Conservation (phyloP, 2,329 filamentous ascomycete genomes). For the Raffaelea albimanens region DNA sequence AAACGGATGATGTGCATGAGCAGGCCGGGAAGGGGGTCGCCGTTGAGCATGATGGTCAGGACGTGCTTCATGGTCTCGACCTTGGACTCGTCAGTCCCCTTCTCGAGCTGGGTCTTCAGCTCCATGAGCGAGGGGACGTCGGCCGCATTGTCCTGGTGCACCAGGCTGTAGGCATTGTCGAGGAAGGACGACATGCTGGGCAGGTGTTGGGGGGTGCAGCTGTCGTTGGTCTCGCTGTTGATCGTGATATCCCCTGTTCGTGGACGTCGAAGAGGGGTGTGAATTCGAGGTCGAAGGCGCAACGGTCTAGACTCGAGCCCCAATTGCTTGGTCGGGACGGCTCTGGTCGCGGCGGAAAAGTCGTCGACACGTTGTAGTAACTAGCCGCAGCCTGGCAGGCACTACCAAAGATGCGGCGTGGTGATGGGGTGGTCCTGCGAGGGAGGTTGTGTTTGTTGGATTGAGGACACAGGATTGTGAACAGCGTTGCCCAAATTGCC, state of each 20-base stretch:
- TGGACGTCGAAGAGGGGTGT: too few species aligned
- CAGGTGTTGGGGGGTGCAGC: constrained; percentile 5
- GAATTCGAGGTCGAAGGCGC: too few species aligned
- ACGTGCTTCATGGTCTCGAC: constrained; percentile 95
- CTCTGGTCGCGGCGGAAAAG: not conserved
- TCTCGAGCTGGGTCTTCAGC: constrained; percentile 85
- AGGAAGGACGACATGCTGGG: constrained; percentile 85
- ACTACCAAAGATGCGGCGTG: constrained; percentile 4
- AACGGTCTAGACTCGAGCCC: not conserved
- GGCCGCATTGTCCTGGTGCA: constrained; percentile 94
- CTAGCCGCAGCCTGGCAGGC: constrained; percentile 4
- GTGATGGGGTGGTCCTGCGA: not conserved
- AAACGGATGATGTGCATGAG: constrained; percentile 99
- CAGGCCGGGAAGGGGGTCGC: constrained; percentile 87
- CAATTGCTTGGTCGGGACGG: not conserved
- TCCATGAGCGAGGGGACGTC: constrained; percentile 87
- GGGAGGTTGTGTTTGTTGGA: not conserved
- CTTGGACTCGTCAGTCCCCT: constrained; percentile 87
- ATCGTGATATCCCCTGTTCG: too few species aligned
- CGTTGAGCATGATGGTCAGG: constrained; percentile 94
- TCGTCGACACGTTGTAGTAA: not conserved
- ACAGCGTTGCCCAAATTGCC: constrained; percentile 14
- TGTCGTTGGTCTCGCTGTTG: too few species aligned
- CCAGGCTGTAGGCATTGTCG: constrained; percentile 90
- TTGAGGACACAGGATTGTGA: constrained; percentile 10